phyloP scores from a whole-genome alignment of 2,329 filamentous ascomycete genomes.

The Zasmidium cellare region DNA sequence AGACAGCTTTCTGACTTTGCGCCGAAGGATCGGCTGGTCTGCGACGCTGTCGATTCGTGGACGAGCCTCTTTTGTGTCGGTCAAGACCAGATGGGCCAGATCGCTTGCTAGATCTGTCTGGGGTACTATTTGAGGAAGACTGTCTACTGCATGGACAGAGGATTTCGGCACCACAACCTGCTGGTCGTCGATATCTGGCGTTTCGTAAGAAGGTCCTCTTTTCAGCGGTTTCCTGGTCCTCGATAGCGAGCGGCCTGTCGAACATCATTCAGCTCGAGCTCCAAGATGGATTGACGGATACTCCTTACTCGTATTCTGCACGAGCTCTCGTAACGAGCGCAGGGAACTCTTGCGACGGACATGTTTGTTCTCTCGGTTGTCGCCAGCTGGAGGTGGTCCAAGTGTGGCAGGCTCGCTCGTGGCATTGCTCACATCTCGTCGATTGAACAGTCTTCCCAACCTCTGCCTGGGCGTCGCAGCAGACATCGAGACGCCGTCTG shows the following conservation, averaged over 20 bases:
- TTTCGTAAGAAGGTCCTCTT: not conserved
- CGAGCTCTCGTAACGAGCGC: conserved; percentile 1
- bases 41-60: not conserved
- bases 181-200: not conserved
- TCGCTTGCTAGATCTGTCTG: not conserved
- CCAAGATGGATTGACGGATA: not conserved
- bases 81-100: not conserved
- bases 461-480: not conserved
- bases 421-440: conserved; percentile 3
- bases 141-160: not conserved
- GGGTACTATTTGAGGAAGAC: not conserved
- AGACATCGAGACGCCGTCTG: not conserved
- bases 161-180: not conserved
- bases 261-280: not conserved
- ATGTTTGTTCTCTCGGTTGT: not conserved
- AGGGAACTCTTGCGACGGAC: not conserved
- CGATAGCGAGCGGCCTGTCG: conserved; percentile 1
- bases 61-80: not conserved
- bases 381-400: not conserved
- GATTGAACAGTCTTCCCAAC: conserved; percentile 52
- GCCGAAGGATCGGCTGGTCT: not conserved
- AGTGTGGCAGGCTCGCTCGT: not conserved
- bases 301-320: conserved; percentile 49
- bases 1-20: not conserved
- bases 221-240: not conserved